These are phyloP conservation scores for Scytalidium lignicola DNA, from an alignment of 2,329 filamentous ascomycete species.

Conservation along the genomic window DNA sequence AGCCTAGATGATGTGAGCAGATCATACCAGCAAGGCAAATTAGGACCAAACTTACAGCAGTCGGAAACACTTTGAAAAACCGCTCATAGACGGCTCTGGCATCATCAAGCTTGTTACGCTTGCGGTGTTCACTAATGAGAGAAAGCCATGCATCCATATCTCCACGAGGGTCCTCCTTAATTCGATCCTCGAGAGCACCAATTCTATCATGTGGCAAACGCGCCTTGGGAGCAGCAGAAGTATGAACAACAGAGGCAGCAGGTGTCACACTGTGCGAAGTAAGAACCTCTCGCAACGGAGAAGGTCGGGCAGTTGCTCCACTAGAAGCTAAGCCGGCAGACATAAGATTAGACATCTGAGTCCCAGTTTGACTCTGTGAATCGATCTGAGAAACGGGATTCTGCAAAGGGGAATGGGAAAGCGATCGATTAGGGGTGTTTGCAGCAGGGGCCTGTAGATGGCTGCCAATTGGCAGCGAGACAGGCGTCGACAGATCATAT, in stretches of 20 bases:
- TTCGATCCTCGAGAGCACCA: constrained; percentile 70
- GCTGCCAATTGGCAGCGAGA: constrained; percentile 12
- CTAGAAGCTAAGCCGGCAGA: constrained; percentile 20
- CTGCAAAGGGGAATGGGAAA: constrained; percentile 26
- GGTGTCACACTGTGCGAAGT: constrained; percentile 17
- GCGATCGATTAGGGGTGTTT: constrained; percentile 21
- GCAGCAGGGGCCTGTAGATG: constrained; percentile 19
- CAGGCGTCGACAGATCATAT: constrained; percentile 22
- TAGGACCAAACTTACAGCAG: constrained; percentile 64
- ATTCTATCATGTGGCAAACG: constrained; percentile 30
- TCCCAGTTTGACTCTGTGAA: constrained; percentile 24
- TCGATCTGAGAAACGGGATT: constrained; percentile 19
- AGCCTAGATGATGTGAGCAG: constrained; percentile 54
- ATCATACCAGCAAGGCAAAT: not conserved
- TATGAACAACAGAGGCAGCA: constrained; percentile 11
- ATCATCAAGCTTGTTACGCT: constrained; percentile 76
- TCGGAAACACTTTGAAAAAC: constrained; percentile 83
- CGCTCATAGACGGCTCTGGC: constrained; percentile 76
- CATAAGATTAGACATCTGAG: constrained; percentile 18
- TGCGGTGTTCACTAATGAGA: constrained; percentile 79
- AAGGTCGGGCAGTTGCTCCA: constrained; percentile 17
- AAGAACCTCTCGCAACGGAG: constrained; percentile 18
- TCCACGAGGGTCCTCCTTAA: constrained; percentile 87
- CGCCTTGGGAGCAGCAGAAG: constrained; percentile 24
- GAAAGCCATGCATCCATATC: constrained; percentile 89